Conservation (phyloP, 129 eudicot genomes). For the Flaveria linearis region DNA sequence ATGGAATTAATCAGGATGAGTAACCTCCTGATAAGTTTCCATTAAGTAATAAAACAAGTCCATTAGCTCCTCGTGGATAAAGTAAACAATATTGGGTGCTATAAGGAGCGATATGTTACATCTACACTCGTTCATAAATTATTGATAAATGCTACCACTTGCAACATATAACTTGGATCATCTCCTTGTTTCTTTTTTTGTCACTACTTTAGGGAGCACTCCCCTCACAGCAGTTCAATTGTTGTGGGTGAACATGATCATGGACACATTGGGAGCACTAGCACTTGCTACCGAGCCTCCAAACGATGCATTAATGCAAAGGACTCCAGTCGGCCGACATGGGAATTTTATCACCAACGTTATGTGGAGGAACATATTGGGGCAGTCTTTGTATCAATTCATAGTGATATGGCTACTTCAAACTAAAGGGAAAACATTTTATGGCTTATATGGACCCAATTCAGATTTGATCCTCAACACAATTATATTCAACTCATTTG, state of each 20-base stretch:
- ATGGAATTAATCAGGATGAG: neutral
- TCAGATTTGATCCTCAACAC: slow-evolving; percentile 76
- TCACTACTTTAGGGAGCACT: slow-evolving; percentile 64
- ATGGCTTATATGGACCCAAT: slow-evolving; percentile 50
- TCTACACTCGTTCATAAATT: neutral
- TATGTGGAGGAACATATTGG: slow-evolving; percentile 97
- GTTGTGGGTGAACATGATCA: slow-evolving; percentile 98
- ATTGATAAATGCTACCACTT: slow-evolving; percentile 6
- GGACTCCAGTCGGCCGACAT: slow-evolving; percentile 83
- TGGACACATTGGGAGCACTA: slow-evolving; percentile 98
- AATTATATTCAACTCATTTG: slow-evolving; percentile 88
- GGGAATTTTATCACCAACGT: slow-evolving; percentile 79
- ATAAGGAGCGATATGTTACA: neutral
- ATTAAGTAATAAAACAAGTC: neutral
- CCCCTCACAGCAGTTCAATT: slow-evolving; percentile 98
- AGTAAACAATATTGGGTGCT: neutral
- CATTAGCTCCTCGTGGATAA: neutral
- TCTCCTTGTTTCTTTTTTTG: neutral
- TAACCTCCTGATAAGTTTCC: neutral
- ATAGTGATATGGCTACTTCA: slow-evolving; percentile 81
- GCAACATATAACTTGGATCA: neutral
- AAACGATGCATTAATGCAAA: slow-evolving; percentile 80
- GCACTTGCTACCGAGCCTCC: slow-evolving; percentile 99
- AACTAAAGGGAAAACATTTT: slow-evolving; percentile 53
- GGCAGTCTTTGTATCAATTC: slow-evolving; percentile 90